phyloP scores from a whole-genome alignment of 768 basidiomycete genomes.

The Psilocybe cyanescens region DNA sequence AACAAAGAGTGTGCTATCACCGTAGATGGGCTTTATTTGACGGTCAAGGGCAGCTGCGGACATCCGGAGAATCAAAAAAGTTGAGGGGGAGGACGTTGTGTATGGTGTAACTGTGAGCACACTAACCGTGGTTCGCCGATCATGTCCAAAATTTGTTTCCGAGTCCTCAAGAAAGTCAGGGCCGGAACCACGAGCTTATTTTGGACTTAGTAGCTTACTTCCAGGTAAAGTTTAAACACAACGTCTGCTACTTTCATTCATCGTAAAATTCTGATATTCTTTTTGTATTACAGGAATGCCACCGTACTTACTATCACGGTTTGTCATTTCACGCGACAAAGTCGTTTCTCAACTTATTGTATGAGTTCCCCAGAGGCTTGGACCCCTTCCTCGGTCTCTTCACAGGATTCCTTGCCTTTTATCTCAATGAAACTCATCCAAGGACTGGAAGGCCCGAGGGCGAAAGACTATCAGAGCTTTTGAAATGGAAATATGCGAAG shows the following conservation, averaged over 20 bases:
- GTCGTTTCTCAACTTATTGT: conserved; percentile 9
- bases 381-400: conserved; percentile 80
- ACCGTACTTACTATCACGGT: conserved; percentile 57
- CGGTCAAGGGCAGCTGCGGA: conserved; percentile 72
- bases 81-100: not conserved
- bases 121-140: conserved; percentile 10
- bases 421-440: conserved; percentile 81
- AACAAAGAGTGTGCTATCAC: conserved; percentile 36
- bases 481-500: conserved; percentile 71
- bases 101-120: not conserved
- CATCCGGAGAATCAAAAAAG: conserved; percentile 22
- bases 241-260: not conserved
- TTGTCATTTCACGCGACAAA: conserved; percentile 13
- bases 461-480: conserved; percentile 55
- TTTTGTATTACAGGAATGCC: conserved; percentile 6
- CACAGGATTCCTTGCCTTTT: conserved; percentile 78
- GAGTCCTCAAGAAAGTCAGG: conserved; percentile 9
- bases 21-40: conserved; percentile 86
- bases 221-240: not conserved
- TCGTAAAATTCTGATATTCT: not conserved
- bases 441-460: conserved; percentile 65
- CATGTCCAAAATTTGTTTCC: conserved; percentile 15
- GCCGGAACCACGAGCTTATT: conserved; percentile 14
- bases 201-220: not conserved
- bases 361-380: conserved; percentile 46